phyloP scores from a whole-genome alignment of 2,329 filamentous ascomycete species.

The Apiospora kogelbergensis region DNA sequence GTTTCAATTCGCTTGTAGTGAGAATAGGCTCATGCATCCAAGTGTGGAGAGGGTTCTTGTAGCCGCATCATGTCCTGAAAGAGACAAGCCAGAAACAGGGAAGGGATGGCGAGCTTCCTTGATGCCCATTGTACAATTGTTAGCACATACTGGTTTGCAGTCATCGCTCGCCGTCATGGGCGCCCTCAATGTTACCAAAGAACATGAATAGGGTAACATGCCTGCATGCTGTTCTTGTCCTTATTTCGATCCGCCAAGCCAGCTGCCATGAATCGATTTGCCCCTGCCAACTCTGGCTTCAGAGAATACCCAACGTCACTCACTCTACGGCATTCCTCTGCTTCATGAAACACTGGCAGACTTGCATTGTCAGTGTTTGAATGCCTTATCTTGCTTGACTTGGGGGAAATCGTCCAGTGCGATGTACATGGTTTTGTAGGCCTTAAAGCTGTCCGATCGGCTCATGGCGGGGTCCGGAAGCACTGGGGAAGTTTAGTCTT shows the following conservation, averaged over 20 bases:
- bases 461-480: background rate
- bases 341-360: background rate
- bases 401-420: background rate
- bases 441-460: background rate
- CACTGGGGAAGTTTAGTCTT: background rate
- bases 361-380: background rate
- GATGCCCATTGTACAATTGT: background rate
- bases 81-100: slow-evolving; percentile 5
- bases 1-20: background rate
- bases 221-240: too few species aligned
- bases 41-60: background rate
- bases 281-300: background rate
- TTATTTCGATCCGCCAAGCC: background rate
- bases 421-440: too few species aligned
- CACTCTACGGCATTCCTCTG: background rate
- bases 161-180: background rate
- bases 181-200: background rate
- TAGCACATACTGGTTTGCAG: background rate
- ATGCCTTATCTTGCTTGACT: too few species aligned
- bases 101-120: background rate
- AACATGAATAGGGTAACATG: background rate
- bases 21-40: background rate
- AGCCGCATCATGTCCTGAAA: slow-evolving; percentile 6
- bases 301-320: background rate
- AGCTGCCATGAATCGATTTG: background rate